Percentiles rank a stretch among this genome's conserved stretches.
phyloP scores from a whole-genome alignment of 768 basidiomycete genomes.

The Trametes cingulata region DNA sequence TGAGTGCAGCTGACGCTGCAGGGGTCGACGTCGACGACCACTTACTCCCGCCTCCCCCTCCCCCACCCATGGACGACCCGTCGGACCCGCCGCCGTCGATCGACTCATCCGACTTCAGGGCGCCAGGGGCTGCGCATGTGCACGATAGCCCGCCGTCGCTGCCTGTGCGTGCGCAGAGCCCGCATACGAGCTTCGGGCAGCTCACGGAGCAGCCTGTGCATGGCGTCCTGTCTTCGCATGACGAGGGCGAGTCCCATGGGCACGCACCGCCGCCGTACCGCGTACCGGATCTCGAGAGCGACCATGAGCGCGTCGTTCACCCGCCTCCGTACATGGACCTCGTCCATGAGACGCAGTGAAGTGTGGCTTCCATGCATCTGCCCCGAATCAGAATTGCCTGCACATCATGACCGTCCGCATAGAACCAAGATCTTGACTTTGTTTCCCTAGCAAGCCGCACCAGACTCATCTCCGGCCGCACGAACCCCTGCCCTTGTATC shows the following conservation, averaged over 20 bases:
- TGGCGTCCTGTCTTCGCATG: constrained; percentile 4
- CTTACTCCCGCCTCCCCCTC: constrained; percentile 65
- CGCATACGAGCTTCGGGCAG: constrained; percentile 19
- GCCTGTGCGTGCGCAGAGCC: constrained; percentile 24
- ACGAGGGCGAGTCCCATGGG: constrained; percentile 37
- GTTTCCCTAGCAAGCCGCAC: neutral
- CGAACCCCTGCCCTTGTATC: neutral
- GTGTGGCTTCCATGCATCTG: neutral
- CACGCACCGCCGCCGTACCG: constrained; percentile 83
- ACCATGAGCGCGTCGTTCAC: constrained; percentile 34
- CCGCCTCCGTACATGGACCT: constrained; percentile 42
- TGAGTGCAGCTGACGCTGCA: constrained; percentile 23
- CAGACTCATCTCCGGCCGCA: neutral
- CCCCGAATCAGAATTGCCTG: neutral
- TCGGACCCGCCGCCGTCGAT: constrained; percentile 88
- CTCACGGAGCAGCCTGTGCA: constrained; percentile 15
- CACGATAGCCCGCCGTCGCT: constrained; percentile 14
- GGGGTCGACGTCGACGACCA: constrained; percentile 31
- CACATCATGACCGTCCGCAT: neutral
- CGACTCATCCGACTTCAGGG: constrained; percentile 68
- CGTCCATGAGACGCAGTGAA: constrained; percentile 17
- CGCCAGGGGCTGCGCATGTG: constrained; percentile 29
- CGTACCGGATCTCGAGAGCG: constrained; percentile 44
- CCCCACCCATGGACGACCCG: constrained; percentile 83
- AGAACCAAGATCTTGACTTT: neutral